A percentile compares a stretch with the other conserved stretches of the same genome.
Conservation (phyloP, 2,329 filamentous ascomycete species). For the Grosmannia huntii region DNA sequence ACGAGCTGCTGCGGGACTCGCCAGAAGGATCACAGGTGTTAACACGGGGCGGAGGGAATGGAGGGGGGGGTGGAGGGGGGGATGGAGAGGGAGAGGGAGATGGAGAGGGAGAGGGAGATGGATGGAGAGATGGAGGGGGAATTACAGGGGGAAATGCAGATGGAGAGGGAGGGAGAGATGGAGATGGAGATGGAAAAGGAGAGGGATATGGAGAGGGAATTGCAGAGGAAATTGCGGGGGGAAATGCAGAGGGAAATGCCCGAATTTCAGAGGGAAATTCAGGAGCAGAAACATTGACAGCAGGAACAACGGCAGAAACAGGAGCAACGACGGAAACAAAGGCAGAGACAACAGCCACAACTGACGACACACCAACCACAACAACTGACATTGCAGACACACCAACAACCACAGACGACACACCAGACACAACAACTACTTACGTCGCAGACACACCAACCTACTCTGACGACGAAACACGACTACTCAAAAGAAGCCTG, state of each 20-base stretch:
- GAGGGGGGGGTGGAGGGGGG: not conserved
- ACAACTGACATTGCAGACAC: no score
- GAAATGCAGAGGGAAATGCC: no score
- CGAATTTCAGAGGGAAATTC: no score
- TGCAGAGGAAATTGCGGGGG: no score
- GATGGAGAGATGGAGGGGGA: not conserved
- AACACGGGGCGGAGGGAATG: not conserved
- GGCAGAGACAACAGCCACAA: not conserved
- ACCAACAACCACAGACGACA: no score
- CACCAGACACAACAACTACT: constrained; percentile 12
- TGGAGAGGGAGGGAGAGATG: not conserved
- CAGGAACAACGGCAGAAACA: not conserved
- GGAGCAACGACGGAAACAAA: not conserved
- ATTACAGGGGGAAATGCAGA: no score
- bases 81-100: not conserved
- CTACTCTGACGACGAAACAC: constrained; percentile 33
- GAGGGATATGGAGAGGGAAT: no score
- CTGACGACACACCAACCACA: constrained; percentile 12
- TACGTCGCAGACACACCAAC: no score
- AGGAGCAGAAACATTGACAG: no score
- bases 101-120: no score
- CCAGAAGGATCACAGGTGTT: constrained; percentile 36
- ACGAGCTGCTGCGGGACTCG: constrained; percentile 45
- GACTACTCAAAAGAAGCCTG: constrained; percentile 42
- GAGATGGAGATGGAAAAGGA: no score